Percentiles rank a stretch among this genome's conserved stretches.
Conservation (phyloP, 768 basidiomycete species). For the Kwoniella botswanensis region DNA sequence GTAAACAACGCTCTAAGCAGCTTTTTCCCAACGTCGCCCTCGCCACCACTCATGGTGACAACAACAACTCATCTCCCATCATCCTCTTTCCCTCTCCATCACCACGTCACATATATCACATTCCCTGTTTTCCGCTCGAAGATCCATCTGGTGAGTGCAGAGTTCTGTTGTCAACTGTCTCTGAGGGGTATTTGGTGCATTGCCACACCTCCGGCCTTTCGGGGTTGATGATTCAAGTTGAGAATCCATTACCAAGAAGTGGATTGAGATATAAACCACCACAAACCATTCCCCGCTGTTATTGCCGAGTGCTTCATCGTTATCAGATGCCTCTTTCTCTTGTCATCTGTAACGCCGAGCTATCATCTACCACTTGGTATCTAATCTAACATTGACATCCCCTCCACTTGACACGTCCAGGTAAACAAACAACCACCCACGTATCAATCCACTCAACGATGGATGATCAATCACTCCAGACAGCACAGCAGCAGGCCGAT, state of each 20-base stretch:
- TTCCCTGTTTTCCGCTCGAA: neutral
- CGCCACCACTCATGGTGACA: conserved; percentile 5
- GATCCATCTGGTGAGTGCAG: conserved; percentile 10
- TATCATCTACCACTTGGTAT: conserved; percentile 11
- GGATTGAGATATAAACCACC: neutral
- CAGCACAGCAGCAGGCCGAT: conserved; percentile 35
- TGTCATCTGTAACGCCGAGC: conserved; percentile 29
- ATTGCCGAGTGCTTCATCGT: conserved; percentile 20
- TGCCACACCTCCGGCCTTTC: conserved; percentile 22
- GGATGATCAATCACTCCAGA: conserved; percentile 32
- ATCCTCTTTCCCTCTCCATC: neutral
- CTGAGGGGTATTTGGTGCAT: neutral
- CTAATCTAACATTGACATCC: conserved; percentile 1
- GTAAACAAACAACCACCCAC: neutral
- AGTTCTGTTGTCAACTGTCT: neutral
- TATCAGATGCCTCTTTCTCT: conserved; percentile 25
- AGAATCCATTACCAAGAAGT: neutral
- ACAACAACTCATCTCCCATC: neutral
- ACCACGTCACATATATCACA: neutral
- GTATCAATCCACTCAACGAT: conserved; percentile 23
- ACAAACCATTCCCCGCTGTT: conserved; percentile 10
- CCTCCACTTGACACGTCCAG: conserved; percentile 26
- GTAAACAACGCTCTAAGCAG: neutral
- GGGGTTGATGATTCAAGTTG: conserved; percentile 2
- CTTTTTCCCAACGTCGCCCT: conserved; percentile 7